Evolutionary conservation across 1,284 basidiomycete genomes (phyloP).

Genomic region (Prillingera fragicola): DNA sequence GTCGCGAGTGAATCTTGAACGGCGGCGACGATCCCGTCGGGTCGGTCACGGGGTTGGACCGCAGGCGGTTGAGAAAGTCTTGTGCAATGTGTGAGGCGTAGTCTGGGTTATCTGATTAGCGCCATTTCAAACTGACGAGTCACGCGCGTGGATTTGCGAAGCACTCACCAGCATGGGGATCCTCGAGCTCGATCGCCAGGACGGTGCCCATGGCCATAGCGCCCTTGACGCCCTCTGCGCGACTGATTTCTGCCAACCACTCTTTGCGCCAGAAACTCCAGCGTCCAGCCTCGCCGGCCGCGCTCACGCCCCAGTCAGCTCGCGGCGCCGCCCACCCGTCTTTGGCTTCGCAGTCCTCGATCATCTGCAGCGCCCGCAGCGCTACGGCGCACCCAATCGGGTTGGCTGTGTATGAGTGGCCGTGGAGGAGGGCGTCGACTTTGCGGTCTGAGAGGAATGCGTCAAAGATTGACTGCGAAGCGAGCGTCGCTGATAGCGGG

Average conservation of each 20-base stretch:
- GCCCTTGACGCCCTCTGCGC: constrained; percentile 58
- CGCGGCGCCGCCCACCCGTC: constrained; percentile 59
- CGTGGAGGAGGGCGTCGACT: constrained; percentile 80
- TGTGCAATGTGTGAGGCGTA: constrained; percentile 73
- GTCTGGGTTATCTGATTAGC: constrained; percentile 47
- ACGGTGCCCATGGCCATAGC: constrained; percentile 86
- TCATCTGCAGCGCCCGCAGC: constrained; percentile 65
- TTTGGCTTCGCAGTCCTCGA: constrained; percentile 53
- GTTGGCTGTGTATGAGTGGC: constrained; percentile 92
- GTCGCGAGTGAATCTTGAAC: constrained; percentile 78
- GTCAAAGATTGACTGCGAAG: constrained; percentile 69
- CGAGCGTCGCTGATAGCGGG: constrained; percentile 79
- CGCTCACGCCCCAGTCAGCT: constrained; percentile 54
- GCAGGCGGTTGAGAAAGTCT: constrained; percentile 51
- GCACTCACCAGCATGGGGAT: constrained; percentile 55
- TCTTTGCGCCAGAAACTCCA: constrained; percentile 86
- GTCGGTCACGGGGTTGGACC: constrained; percentile 17
- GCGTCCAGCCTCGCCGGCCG: constrained; percentile 48
- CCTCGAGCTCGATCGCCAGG: constrained; percentile 70
- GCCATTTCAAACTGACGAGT: neutral
- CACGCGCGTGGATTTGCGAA: too few species aligned
- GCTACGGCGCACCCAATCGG: constrained; percentile 89
- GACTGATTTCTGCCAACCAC: constrained; percentile 65
- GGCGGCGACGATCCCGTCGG: constrained; percentile 24
- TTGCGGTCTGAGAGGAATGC: constrained; percentile 72